Evolutionary conservation across 352 stramenopile species (phyloP).

Genomic region (Phytophthora nicotianae): DNA sequence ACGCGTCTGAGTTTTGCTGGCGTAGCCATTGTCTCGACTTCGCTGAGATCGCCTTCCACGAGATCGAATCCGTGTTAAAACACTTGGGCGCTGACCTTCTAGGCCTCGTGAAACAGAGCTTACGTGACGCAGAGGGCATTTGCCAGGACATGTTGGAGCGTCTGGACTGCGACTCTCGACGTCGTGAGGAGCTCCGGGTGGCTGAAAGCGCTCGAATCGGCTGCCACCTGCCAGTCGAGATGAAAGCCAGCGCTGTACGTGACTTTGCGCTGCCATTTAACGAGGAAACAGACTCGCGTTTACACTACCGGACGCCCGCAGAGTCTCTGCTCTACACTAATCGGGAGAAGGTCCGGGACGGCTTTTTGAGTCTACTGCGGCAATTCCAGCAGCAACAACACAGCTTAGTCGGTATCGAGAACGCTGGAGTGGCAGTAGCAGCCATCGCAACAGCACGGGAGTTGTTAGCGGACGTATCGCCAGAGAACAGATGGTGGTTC

Average conservation of each 20-base stretch:
- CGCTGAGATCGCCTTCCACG: slow-evolving; percentile 42
- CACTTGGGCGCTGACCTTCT: slow-evolving; percentile 45
- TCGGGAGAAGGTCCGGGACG: slow-evolving; percentile 69
- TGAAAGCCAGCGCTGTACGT: slow-evolving; percentile 50
- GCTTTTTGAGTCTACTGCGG: slow-evolving; percentile 58
- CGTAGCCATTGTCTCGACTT: slow-evolving; percentile 44
- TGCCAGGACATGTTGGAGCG: slow-evolving; percentile 36
- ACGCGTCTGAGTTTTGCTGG: slow-evolving; percentile 53
- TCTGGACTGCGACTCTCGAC: slow-evolving; percentile 33
- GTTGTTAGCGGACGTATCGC: slow-evolving; percentile 47
- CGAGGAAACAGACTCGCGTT: slow-evolving; percentile 67
- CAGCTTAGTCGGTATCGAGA: slow-evolving; percentile 49
- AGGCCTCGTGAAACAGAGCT: slow-evolving; percentile 25
- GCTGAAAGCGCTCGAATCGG: slow-evolving; percentile 59
- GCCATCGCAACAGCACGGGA: slow-evolving; percentile 34
- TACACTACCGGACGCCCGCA: slow-evolving; percentile 61
- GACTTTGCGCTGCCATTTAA: slow-evolving; percentile 73
- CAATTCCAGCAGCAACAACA: slow-evolving; percentile 69
- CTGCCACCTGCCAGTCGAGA: slow-evolving; percentile 58
- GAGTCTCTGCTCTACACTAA: slow-evolving; percentile 69
- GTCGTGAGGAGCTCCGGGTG: slow-evolving; percentile 53
- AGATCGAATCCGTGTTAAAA: slow-evolving; percentile 39
- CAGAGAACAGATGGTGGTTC: slow-evolving; percentile 79
- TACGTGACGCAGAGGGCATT: slow-evolving; percentile 32
- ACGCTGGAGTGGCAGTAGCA: slow-evolving; percentile 30